Base-by-base conservation (phyloP, 2,329 filamentous ascomycete genomes). In the Aspergillus uvarum region DNA sequence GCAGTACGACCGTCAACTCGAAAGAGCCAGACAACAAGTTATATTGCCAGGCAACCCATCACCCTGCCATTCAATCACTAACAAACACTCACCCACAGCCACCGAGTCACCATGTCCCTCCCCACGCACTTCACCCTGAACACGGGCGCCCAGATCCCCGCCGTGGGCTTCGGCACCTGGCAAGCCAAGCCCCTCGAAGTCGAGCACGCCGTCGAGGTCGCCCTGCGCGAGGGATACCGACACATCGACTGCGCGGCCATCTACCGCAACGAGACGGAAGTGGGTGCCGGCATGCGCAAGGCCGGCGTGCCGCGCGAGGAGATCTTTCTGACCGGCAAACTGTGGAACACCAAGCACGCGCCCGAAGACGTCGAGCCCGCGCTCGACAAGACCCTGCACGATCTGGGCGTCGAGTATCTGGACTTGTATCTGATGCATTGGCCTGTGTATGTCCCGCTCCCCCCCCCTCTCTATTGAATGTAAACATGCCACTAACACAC, bases 261-360 rank as follows among this genome's bases (percentile, higher is more conserved):
- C 54, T 95, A 95, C 75, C 87, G 86, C 74, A 95, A 94, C 77
- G 90, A 90, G 74, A 77, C 79, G 54, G 87, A 89, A 70, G 87
- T 90, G 21, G 87, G 88, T 61, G 76, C 81, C 57, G 88, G 87
- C 56, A 88, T 90, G 73, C 81, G 80, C 65, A 83, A 83, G 52
- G 84, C 85, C 2, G 87, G 86, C 31, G 83, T 90, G 1, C 83
- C 87, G n/a, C 83, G 88, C 24, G 79, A 82, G 58, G 78, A 89
- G 68, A 85, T 90, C 72, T 91, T 85, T 83, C 75, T 90, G 59
- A 94, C 91, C 55, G 92, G 90, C 68, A 96, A 95, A 83, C 85
- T 94, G 56, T 86, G 91, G 81, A 92, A 93, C 82, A 83, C 88
- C 54, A 89, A 87, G 84, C 89, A 92, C 79, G 67, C 68, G 6